phyloP scores from a whole-genome alignment of 2,329 filamentous ascomycete species.

The Cytospora chrysosperma region DNA sequence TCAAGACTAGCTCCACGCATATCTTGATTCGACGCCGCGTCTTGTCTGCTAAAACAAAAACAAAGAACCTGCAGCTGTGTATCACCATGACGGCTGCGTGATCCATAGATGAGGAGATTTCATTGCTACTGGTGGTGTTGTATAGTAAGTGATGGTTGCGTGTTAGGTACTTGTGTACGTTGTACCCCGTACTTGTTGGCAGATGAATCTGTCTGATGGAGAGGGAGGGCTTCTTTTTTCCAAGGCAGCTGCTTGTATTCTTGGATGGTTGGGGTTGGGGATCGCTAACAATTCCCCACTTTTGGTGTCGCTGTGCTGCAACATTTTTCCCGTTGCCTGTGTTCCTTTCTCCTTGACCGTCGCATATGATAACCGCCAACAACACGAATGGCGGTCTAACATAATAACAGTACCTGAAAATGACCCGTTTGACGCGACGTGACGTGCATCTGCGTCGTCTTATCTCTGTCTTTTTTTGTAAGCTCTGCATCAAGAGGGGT shows the following conservation, averaged over 20 bases:
- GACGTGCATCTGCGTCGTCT: background rate
- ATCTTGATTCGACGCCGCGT: constrained; percentile 4
- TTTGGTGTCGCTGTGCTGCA: background rate
- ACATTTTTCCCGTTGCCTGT: background rate
- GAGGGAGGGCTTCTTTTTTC: too few species aligned
- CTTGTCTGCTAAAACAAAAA: constrained; percentile 1
- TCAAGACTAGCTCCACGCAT: background rate
- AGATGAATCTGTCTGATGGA: too few species aligned
- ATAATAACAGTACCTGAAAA: background rate
- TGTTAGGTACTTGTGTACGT: background rate
- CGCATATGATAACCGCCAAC: background rate
- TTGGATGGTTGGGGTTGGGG: background rate
- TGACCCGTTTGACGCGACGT: background rate
- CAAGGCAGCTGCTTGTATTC: too few species aligned
- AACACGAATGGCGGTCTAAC: constrained; percentile 1
- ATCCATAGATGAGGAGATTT: background rate
- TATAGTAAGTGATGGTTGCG: background rate
- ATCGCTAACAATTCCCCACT: background rate
- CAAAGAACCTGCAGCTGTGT: background rate
- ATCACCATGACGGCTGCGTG: background rate
- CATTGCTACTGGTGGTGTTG: background rate
- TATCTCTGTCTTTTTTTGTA: background rate
- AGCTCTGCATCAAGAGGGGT: too few species aligned
- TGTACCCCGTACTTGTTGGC: background rate
- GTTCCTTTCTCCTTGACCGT: background rate